These are phyloP conservation scores for Tylopilus cervinicoccineus DNA, from an alignment of 768 basidiomycete species.

Conservation along the genomic window DNA sequence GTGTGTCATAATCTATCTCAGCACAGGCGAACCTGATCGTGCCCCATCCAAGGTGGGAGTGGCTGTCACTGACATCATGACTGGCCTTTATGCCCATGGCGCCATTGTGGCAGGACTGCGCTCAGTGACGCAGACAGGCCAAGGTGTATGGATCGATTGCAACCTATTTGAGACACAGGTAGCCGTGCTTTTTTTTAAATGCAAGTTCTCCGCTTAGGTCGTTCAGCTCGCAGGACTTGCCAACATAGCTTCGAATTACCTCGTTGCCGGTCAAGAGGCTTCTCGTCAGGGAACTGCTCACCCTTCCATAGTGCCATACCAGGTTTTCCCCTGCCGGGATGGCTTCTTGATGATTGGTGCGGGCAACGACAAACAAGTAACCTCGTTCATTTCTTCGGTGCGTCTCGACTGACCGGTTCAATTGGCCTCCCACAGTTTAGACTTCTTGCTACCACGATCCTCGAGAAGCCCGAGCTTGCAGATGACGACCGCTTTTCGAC, in stretches of 20 bases:
- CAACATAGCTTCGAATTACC: slow-evolving; percentile 91
- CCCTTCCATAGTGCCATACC: slow-evolving; percentile 91
- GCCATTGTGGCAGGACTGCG: slow-evolving; percentile 89
- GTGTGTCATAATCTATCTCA: slow-evolving; percentile 27
- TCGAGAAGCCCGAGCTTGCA: slow-evolving; percentile 57
- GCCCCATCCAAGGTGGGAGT: slow-evolving; percentile 94
- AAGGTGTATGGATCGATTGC: slow-evolving; percentile 89
- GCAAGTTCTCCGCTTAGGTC: neutral
- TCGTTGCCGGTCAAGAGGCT: slow-evolving; percentile 81
- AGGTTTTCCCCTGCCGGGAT: slow-evolving; percentile 83
- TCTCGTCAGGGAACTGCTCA: slow-evolving; percentile 88
- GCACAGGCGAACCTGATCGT: slow-evolving; percentile 85
- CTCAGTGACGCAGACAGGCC: slow-evolving; percentile 77
- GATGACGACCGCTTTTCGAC: slow-evolving; percentile 62
- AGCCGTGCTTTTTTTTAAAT: slow-evolving; percentile 7
- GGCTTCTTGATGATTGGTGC: slow-evolving; percentile 93
- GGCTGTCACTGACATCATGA: slow-evolving; percentile 86
- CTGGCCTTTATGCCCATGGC: slow-evolving; percentile 86
- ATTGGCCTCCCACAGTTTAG: slow-evolving; percentile 51
- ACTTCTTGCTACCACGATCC: slow-evolving; percentile 58
- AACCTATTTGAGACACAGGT: slow-evolving; percentile 93
- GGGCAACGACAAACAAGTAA: slow-evolving; percentile 83
- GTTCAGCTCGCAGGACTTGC: slow-evolving; percentile 81
- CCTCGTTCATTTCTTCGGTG: slow-evolving; percentile 2
- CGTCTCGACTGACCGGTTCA: slow-evolving; percentile 8